Evolutionary conservation across 495 filamentous ascomycete genomes (phyloP).

Genomic region (Penicillium steckii): DNA sequence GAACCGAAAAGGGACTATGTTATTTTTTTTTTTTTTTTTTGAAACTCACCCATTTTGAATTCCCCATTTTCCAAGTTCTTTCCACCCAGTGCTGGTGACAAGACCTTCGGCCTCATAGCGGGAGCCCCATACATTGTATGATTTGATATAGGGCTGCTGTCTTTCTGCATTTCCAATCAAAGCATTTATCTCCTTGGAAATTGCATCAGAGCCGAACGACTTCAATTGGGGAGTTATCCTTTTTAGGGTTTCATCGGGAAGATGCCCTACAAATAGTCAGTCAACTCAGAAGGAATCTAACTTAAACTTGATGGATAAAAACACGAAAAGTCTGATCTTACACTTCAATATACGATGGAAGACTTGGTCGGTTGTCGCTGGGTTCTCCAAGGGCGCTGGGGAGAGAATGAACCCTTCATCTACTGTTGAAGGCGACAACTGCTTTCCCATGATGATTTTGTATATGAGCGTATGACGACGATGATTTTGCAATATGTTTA

Average conservation of each 20-base stretch:
- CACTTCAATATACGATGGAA: conserved; percentile 16
- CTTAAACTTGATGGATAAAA: no score
- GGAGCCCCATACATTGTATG: conserved; percentile 31
- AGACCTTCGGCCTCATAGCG: conserved; percentile 29
- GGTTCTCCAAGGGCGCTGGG: conserved; percentile 11
- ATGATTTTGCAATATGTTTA: neutral
- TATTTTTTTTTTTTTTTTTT: neutral
- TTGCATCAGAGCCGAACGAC: conserved; percentile 11
- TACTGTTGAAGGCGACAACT: conserved; percentile 5
- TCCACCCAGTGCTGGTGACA: conserved; percentile 40
- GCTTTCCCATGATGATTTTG: neutral
- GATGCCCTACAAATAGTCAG: conserved; percentile 6
- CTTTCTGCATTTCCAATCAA: conserved; percentile 25
- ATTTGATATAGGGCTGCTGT: conserved; percentile 29
- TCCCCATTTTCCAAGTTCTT: conserved; percentile 32
- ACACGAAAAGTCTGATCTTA: neutral
- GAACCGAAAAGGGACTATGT: no score
- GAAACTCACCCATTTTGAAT: conserved; percentile 25
- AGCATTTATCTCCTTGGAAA: conserved; percentile 10
- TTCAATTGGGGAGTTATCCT: conserved; percentile 7
- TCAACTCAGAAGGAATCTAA: neutral
- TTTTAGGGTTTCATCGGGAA: conserved; percentile 3
- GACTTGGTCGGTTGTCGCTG: conserved; percentile 8
- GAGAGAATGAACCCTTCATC: conserved; percentile 17
- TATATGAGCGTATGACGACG: neutral